Conservation (phyloP, 2,329 filamentous ascomycete species). For the Pseudogymnoascus sp. region DNA sequence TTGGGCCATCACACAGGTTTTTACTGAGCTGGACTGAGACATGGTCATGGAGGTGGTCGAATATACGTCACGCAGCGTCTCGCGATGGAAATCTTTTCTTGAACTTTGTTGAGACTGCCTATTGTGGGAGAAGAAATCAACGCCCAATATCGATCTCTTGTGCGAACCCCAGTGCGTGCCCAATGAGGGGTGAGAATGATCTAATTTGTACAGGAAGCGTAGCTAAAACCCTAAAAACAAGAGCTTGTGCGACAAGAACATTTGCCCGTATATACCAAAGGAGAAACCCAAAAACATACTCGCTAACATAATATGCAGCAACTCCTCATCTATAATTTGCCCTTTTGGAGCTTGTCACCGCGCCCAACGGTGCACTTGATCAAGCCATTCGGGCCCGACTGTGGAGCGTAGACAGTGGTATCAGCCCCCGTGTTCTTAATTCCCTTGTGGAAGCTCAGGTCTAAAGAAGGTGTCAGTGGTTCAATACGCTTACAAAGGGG, state of each 20-base stretch:
- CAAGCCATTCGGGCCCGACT: conserved; percentile 85
- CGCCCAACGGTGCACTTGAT: conserved; percentile 87
- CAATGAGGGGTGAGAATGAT: background rate
- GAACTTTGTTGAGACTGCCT: background rate
- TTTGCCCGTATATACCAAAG: background rate
- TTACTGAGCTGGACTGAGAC: background rate
- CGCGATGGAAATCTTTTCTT: background rate
- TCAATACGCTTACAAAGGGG: conserved; percentile 9
- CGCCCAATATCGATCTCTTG: background rate
- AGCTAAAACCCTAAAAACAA: conserved; percentile 1
- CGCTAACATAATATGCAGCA: background rate
- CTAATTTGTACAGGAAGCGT: conserved; percentile 1
- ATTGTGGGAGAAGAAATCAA: background rate
- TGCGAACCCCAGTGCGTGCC: background rate
- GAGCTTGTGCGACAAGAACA: background rate
- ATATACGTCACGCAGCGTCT: too few species aligned
- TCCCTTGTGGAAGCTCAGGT: conserved; percentile 94
- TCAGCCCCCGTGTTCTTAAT: conserved; percentile 92
- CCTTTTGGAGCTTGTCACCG: conserved; percentile 1
- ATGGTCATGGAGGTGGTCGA: background rate
- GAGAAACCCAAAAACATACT: background rate
- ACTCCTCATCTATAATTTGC: background rate
- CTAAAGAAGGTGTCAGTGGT: conserved; percentile 36
- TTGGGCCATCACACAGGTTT: background rate
- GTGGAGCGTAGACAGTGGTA: conserved; percentile 90